Conservation (phyloP, 495 filamentous ascomycete species). For the Usnea hakonensis region DNA sequence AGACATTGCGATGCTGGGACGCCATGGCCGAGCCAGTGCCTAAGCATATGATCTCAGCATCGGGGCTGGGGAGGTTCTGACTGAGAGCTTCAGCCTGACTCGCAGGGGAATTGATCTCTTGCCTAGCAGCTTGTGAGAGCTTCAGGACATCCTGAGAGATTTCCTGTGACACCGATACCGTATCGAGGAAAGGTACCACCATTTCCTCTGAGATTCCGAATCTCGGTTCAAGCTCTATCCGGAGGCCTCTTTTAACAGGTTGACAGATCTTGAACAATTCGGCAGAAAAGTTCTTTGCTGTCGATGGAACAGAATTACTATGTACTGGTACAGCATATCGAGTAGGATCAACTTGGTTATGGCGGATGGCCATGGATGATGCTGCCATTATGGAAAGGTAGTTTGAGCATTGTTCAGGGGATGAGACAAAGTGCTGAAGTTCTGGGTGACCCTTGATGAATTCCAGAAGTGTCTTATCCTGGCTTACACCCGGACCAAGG, state of each 20-base stretch:
- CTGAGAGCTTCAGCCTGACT: slow-evolving; percentile 31
- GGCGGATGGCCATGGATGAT: slow-evolving; percentile 52
- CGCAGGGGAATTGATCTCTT: slow-evolving; percentile 32
- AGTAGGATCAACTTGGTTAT: slow-evolving; percentile 60
- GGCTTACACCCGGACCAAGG: slow-evolving; percentile 57
- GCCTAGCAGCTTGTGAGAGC: slow-evolving; percentile 42
- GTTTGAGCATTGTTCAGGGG: slow-evolving; percentile 64
- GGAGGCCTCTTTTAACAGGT: slow-evolving; percentile 41
- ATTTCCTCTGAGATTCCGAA: slow-evolving; percentile 45
- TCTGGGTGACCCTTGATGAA: slow-evolving; percentile 59
- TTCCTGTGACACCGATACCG: slow-evolving; percentile 30
- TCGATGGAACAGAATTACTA: slow-evolving; percentile 41
- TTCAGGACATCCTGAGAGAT: slow-evolving; percentile 40
- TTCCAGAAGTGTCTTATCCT: slow-evolving; percentile 49
- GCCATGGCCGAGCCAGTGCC: slow-evolving; percentile 86
- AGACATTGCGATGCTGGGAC: slow-evolving; percentile 92
- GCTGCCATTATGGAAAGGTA: slow-evolving; percentile 57
- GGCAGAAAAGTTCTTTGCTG: slow-evolving; percentile 15
- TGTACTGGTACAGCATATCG: slow-evolving; percentile 60
- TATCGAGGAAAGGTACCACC: slow-evolving; percentile 47
- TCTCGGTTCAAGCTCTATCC: slow-evolving; percentile 58
- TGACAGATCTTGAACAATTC: neutral
- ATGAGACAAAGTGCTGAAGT: slow-evolving; percentile 68
- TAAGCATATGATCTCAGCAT: slow-evolving; percentile 76
- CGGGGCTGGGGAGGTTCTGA: slow-evolving; percentile 53